phyloP scores from a whole-genome alignment of 345 rosid genomes.

The Lepidium sativum region DNA sequence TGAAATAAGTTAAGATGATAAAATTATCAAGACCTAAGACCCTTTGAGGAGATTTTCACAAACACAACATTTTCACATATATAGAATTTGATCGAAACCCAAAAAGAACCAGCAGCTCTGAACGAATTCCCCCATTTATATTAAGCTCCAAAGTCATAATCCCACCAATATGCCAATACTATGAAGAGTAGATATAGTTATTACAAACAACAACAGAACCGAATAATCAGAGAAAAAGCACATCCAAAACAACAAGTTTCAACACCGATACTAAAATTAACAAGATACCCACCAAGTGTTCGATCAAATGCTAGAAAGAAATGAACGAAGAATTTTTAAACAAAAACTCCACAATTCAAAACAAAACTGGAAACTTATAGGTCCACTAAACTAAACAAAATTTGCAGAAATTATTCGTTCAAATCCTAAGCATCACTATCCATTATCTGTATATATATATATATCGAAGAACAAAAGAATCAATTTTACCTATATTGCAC shows the following conservation, averaged over 20 bases:
- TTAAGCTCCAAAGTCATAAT: background rate
- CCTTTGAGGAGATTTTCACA: background rate
- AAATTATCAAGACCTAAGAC: background rate
- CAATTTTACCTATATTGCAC: background rate
- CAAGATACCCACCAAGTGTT: background rate
- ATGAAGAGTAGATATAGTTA: no score
- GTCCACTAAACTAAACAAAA: background rate
- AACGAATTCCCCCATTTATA: background rate
- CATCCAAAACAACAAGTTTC: background rate
- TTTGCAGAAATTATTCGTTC: background rate
- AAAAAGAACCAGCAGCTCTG: background rate
- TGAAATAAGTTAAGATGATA: background rate
- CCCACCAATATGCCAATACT: no score
- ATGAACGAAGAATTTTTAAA: background rate
- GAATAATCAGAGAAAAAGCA: no score
- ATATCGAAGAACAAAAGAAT: background rate
- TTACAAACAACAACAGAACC: no score
- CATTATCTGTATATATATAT: no score
- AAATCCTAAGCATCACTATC: background rate
- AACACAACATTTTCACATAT: background rate
- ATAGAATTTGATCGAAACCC: no score
- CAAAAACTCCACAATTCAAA: background rate
- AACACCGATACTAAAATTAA: background rate
- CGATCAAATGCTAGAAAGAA: slow-evolving; percentile 2
- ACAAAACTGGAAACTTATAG: background rate